Conservation (phyloP, 768 basidiomycete genomes). For the Kondoa malvinella region DNA sequence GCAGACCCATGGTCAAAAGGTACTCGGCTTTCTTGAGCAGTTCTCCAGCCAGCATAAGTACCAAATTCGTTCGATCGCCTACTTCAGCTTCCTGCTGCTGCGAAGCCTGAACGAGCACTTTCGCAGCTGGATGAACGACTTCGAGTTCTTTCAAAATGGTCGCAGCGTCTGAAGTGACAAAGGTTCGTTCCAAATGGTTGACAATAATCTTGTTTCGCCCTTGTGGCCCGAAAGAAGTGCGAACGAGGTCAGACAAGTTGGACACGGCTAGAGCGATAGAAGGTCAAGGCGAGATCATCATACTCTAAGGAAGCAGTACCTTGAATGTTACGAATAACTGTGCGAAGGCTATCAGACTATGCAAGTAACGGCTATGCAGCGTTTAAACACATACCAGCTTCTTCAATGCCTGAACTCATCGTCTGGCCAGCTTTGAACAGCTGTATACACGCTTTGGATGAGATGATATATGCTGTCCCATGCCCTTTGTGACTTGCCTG, state of each 20-base stretch:
- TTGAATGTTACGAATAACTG: background rate
- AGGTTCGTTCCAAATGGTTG: conserved; percentile 86
- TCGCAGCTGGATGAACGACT: conserved; percentile 95
- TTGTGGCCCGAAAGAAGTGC: conserved; percentile 43
- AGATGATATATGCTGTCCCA: no score
- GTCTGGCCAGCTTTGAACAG: background rate
- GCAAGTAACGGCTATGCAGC: background rate
- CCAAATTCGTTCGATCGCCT: conserved; percentile 89
- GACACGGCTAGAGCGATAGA: conserved; percentile 63
- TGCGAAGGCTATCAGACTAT: background rate
- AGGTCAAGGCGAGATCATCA: conserved; percentile 47
- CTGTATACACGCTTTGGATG: no score
- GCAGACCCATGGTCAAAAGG: conserved; percentile 85
- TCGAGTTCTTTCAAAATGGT: conserved; percentile 97
- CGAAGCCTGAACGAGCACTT: conserved; percentile 95
- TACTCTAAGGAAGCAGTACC: background rate
- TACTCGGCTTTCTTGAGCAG: conserved; percentile 82
- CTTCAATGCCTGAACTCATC: background rate
- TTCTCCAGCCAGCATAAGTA: conserved; percentile 88
- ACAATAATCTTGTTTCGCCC: conserved; percentile 95
- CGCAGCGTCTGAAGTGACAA: conserved; percentile 96
- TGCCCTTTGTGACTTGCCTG: no score
- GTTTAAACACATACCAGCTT: background rate
- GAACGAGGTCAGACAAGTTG: conserved; percentile 82
- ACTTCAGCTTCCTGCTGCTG: conserved; percentile 93